Evolutionary conservation across 768 basidiomycete species (phyloP).

Genomic region (Chalciporus chontae): DNA sequence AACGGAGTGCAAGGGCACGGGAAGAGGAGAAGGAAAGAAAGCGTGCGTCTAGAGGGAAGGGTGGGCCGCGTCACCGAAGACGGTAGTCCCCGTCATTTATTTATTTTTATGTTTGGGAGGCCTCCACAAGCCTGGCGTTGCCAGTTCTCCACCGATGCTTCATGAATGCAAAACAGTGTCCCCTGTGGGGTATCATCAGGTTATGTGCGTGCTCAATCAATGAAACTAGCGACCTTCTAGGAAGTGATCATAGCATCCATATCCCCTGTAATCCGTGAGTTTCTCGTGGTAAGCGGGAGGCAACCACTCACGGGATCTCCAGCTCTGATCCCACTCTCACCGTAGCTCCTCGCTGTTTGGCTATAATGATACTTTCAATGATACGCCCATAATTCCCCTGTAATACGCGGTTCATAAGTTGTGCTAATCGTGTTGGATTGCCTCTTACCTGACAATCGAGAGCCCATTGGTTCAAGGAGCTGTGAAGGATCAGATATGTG

Average conservation of each 20-base stretch:
- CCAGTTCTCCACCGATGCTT: not conserved
- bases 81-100: constrained; percentile 14
- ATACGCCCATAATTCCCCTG: constrained; percentile 95
- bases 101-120: too few relatives aligned
- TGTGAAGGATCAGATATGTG: constrained; percentile 31
- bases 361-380: constrained; percentile 79
- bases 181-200: constrained; percentile 44
- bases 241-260: constrained; percentile 97
- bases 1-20: constrained; percentile 65
- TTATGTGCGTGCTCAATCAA: not conserved
- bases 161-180: constrained; percentile 96
- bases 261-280: constrained; percentile 56
- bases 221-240: constrained; percentile 66
- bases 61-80: constrained; percentile 18
- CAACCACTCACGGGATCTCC: constrained; percentile 75
- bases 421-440: not conserved
- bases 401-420: not conserved
- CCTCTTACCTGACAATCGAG: constrained; percentile 83
- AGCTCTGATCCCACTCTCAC: constrained; percentile 95
- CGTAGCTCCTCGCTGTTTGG: constrained; percentile 84
- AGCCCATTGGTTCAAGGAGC: constrained; percentile 97
- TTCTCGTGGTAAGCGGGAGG: not conserved
- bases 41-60: constrained; percentile 26
- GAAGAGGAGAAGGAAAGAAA: constrained; percentile 78
- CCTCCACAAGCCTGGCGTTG: not conserved